Percentiles rank a stretch among this genome's conserved stretches.
phyloP scores from a whole-genome alignment of 805 yeast species.

The Sugiyamaella valdiviana region DNA sequence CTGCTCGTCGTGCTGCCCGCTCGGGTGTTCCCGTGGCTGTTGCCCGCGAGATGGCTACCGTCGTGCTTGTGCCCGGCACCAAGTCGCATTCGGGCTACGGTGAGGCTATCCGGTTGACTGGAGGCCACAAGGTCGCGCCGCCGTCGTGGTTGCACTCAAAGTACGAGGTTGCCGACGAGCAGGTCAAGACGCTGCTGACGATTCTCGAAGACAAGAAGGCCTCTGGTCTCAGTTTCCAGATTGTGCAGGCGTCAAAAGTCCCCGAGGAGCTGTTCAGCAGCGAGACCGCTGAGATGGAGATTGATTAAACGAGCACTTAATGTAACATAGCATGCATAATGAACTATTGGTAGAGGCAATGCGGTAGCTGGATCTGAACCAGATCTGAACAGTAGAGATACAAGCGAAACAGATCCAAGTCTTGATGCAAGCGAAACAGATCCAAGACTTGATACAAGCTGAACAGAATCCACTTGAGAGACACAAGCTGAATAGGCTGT shows the following conservation, averaged over 20 bases:
- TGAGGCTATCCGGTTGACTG: conserved; percentile 72
- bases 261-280: conserved; percentile 6
- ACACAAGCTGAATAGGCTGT: too few relatives aligned
- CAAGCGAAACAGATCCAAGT: too few relatives aligned
- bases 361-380: too few relatives aligned
- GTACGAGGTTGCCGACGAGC: conserved; percentile 51
- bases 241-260: conserved; percentile 21
- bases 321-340: not conserved
- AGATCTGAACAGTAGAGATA: too few relatives aligned
- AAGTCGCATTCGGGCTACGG: conserved; percentile 34
- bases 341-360: too few relatives aligned
- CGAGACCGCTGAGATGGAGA: conserved; percentile 1
- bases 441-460: too few relatives aligned
- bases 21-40: conserved; percentile 51
- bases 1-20: conserved; percentile 13
- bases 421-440: too few relatives aligned
- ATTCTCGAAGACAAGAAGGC: conserved; percentile 23
- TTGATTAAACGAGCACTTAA: conserved; percentile 1
- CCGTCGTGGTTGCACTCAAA: conserved; percentile 88
- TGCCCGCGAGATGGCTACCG: conserved; percentile 75
- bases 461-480: too few relatives aligned
- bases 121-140: conserved; percentile 60
- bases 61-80: conserved; percentile 46
- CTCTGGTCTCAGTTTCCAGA: conserved; percentile 30
- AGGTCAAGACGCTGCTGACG: conserved; percentile 26